Conservation (phyloP, 257 asterid genomes). For the Vinca minor region DNA sequence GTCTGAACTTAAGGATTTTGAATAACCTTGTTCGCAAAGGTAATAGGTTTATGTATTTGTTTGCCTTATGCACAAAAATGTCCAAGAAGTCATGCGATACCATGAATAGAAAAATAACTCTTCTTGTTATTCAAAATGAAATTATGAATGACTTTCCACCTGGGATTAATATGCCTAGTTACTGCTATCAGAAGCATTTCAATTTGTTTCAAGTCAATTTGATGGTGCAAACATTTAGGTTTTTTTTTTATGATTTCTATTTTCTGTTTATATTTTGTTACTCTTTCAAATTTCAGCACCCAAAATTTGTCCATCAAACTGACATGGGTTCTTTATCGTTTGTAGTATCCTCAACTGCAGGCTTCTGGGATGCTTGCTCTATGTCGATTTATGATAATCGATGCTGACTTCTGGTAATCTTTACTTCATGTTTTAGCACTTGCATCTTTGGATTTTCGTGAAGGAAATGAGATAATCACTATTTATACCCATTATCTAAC, state of each 20-base stretch:
- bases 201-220: not conserved
- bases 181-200: not conserved
- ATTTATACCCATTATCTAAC: no score
- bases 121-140: not conserved
- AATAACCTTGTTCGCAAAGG: not conserved
- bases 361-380: conserved; percentile 93
- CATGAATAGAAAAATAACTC: not conserved
- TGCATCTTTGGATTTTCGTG: conserved; percentile 4
- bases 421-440: conserved; percentile 7
- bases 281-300: not conserved
- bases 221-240: not conserved
- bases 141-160: not conserved
- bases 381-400: conserved; percentile 83
- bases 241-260: not conserved
- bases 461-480: conserved; percentile 3
- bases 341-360: conserved; percentile 79
- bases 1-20: not conserved
- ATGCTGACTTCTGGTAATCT: conserved; percentile 79
- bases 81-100: conserved; percentile 1
- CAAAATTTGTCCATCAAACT: conserved; percentile 10
- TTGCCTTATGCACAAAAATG: not conserved
- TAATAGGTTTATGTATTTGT: not conserved
- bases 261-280: not conserved
- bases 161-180: not conserved
- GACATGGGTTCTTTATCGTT: conserved; percentile 24